A percentile compares a stretch with the other conserved stretches of the same genome.
These are phyloP conservation scores for Fomitopsis serialis DNA, from an alignment of 768 basidiomycete genomes.

Conservation along the genomic window DNA sequence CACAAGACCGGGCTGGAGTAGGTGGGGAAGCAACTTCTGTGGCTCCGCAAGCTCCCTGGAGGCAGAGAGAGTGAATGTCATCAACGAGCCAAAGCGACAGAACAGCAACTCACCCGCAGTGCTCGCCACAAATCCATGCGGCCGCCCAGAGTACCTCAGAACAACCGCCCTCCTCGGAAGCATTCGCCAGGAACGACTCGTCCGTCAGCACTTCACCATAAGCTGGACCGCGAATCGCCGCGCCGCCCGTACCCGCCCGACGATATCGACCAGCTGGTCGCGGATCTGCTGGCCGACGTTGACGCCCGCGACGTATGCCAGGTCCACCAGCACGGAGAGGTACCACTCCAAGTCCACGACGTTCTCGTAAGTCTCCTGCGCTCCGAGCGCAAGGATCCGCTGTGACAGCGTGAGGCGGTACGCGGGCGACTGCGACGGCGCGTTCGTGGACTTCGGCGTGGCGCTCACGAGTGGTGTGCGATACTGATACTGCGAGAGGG, in stretches of 20 bases:
- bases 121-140: conserved; percentile 96
- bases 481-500: conserved; percentile 51
- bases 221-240: conserved; percentile 78
- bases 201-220: conserved; percentile 82
- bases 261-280: conserved; percentile 83
- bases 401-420: conserved; percentile 84
- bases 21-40: conserved; percentile 63
- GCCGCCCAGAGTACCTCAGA: conserved; percentile 89
- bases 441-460: conserved; percentile 22
- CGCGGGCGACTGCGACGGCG: conserved; percentile 69
- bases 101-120: conserved; percentile 62
- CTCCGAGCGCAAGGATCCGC: conserved; percentile 82
- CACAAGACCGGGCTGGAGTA: conserved; percentile 58
- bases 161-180: conserved; percentile 67
- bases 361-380: conserved; percentile 78
- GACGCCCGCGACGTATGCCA: conserved; percentile 82
- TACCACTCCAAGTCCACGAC: conserved; percentile 97
- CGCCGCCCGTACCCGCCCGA: conserved; percentile 71
- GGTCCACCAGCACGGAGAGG: conserved; percentile 87
- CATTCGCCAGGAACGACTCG: conserved; percentile 63
- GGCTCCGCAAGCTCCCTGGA: conserved; percentile 74
- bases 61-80: conserved; percentile 4
- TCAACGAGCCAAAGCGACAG: not conserved
- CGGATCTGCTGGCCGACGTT: conserved; percentile 74
- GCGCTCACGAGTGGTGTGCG: conserved; percentile 31